These are phyloP conservation scores for Sugiyamaella neomexicana DNA, from an alignment of 1,139 yeast genomes.

Conservation along the genomic window DNA sequence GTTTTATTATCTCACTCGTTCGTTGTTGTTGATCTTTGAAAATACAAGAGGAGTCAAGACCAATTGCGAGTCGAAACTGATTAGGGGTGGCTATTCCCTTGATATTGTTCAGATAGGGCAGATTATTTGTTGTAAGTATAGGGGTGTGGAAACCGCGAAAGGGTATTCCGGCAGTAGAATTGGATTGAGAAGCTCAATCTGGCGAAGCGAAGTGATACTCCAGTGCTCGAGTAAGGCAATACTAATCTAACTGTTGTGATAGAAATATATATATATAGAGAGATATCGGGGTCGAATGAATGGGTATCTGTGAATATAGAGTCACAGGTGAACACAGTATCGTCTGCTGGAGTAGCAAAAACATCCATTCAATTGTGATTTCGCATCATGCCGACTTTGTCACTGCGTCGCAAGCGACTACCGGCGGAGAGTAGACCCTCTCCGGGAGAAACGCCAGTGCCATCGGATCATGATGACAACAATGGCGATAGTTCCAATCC, in stretches of 20 bases:
- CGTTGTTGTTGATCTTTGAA: neutral
- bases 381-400: conserved; percentile 24
- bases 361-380: neutral
- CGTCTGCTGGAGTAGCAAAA: neutral
- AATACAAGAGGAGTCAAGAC: too few relatives aligned
- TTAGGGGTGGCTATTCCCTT: too few relatives aligned
- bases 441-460: neutral
- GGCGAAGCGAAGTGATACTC: neutral
- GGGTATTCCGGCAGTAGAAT: too few relatives aligned
- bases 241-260: neutral
- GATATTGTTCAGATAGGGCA: neutral
- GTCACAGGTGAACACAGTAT: neutral
- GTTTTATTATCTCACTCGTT: neutral
- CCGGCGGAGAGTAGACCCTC: neutral
- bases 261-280: too few relatives aligned
- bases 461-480: neutral
- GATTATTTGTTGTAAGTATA: neutral
- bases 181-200: too few relatives aligned
- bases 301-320: neutral
- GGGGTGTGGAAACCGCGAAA: neutral
- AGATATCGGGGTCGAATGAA: neutral
- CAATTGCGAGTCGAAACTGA: too few relatives aligned
- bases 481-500: neutral
- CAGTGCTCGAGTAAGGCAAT: neutral
- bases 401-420: conserved; percentile 25